Percentiles rank a stretch among this genome's conserved stretches.
phyloP scores from a whole-genome alignment of 2,329 filamentous ascomycete genomes.

The Fusarium siculi region DNA sequence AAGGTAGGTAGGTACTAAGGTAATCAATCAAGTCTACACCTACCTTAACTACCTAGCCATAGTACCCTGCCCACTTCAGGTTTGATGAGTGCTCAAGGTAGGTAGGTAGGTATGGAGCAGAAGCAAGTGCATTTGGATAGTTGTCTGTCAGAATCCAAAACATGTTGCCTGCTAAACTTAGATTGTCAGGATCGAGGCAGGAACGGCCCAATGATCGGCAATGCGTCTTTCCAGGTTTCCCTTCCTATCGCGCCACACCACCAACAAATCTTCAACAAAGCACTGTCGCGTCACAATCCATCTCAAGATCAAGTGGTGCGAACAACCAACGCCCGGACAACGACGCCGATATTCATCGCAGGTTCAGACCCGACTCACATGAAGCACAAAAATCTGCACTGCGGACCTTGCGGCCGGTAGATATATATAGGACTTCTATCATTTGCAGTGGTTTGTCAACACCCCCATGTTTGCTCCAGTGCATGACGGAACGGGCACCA shows the following conservation, averaged over 20 bases:
- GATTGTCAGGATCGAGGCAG: constrained; percentile 21
- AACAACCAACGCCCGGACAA: background rate
- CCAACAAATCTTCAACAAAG: constrained; percentile 15
- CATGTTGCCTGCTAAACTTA: constrained; percentile 12
- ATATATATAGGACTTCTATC: background rate
- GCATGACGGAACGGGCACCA: background rate
- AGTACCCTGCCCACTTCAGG: background rate
- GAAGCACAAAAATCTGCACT: background rate
- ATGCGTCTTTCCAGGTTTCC: constrained; percentile 23
- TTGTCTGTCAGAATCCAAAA: background rate
- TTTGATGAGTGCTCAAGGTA: background rate
- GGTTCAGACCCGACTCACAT: background rate
- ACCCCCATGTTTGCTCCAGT: background rate
- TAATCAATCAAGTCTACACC: constrained; percentile 3
- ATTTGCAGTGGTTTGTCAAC: background rate
- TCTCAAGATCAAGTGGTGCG: constrained; percentile 10
- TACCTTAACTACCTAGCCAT: too few species aligned
- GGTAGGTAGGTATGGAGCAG: background rate
- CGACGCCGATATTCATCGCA: background rate
- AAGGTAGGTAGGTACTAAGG: background rate
- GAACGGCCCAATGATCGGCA: constrained; percentile 34
- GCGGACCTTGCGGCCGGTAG: background rate
- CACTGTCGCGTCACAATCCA: constrained; percentile 8
- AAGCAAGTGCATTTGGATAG: constrained; percentile 2
- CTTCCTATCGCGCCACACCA: constrained; percentile 7